Base-by-base conservation (phyloP, 768 basidiomycete species). In the Hygrophoropsis aurantiaca region DNA sequence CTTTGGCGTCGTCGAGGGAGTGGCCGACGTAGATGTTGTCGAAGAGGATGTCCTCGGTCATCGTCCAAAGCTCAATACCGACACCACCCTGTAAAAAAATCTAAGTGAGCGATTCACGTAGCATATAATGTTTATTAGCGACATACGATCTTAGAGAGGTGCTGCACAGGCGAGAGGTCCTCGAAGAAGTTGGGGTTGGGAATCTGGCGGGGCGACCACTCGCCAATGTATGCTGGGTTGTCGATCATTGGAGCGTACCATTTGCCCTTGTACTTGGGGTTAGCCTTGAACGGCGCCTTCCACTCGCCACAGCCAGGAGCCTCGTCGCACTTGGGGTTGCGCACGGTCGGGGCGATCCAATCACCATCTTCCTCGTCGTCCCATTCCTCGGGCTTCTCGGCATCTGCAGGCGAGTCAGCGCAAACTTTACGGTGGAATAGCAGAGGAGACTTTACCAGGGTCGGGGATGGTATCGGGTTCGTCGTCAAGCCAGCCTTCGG, bases 351-450 rank as follows among this genome's bases (percentile, higher is more conserved):
- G 6, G 94, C 79, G 54, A 98, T 81, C 94, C 94, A 99, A 64
- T 98, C 95, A 66, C 97, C 97, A 57, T 99, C 95, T 66, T 98
- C 97, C 64, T 97, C 97, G 58, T 97, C 95, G 60, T 97, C 94
- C 97, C 97, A 99, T 68, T 99, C 97, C 65, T 99, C 97, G 5
- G 97, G 97, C 75, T 97, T 97, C 69, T 85, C 81, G 33, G 90
- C 82, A 54, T 92, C 90, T 82, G 47, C 2, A 55, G 3, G 25
- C 9, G 13, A 5, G 24, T 15, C 13, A 49, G 36, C 51, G 41
- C 33, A n/a, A n/a, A 32, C 23, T 39, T 13, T 16, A 20, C n/a
- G 39, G 27, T 51, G 32, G 3, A 38, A 13, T 7, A 41, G 34
- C n/a, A 26, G 27, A 21, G 40, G 26, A 18, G 34, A 16, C 58